These are phyloP conservation scores for Grosmannia huntii DNA, from an alignment of 2,329 filamentous ascomycete genomes.

Conservation along the genomic window DNA sequence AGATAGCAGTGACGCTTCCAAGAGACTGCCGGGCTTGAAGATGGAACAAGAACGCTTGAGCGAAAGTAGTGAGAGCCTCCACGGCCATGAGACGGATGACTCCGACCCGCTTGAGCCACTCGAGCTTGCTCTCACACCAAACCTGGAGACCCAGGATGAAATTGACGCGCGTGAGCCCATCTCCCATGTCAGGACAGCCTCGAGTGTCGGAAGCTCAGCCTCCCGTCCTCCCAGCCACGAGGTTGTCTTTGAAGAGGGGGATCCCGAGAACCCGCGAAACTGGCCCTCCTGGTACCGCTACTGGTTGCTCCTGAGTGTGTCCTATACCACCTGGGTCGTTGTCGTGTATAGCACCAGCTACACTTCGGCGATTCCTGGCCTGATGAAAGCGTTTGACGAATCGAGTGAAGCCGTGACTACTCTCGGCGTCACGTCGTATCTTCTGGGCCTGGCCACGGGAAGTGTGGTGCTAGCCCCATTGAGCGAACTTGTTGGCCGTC, in stretches of 20 bases:
- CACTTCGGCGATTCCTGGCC: constrained; percentile 53
- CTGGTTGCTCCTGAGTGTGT: constrained; percentile 27
- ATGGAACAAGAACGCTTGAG: neutral
- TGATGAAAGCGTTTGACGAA: constrained; percentile 52
- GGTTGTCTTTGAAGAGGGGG: constrained; percentile 51
- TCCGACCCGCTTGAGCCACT: constrained; percentile 12
- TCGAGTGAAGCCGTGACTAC: constrained; percentile 42
- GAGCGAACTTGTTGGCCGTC: constrained; percentile 51
- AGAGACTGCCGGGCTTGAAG: neutral
- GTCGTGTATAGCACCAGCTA: constrained; percentile 66
- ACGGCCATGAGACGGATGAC: constrained; percentile 7
- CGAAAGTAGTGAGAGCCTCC: neutral
- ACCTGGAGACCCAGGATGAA: constrained; percentile 9
- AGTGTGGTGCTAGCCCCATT: constrained; percentile 61
- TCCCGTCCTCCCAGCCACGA: constrained; percentile 46
- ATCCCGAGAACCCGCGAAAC: constrained; percentile 50
- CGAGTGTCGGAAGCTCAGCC: constrained; percentile 24
- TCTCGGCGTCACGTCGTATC: constrained; percentile 61
- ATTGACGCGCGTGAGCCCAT: constrained; percentile 22
- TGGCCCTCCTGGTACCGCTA: constrained; percentile 43
- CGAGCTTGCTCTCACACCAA: constrained; percentile 11
- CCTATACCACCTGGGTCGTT: constrained; percentile 28
- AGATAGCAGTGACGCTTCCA: neutral
- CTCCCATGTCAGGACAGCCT: constrained; percentile 23
- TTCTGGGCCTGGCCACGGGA: constrained; percentile 57